Evolutionary conservation across 495 filamentous ascomycete genomes (phyloP).

Genomic region (Podospora didyma): DNA sequence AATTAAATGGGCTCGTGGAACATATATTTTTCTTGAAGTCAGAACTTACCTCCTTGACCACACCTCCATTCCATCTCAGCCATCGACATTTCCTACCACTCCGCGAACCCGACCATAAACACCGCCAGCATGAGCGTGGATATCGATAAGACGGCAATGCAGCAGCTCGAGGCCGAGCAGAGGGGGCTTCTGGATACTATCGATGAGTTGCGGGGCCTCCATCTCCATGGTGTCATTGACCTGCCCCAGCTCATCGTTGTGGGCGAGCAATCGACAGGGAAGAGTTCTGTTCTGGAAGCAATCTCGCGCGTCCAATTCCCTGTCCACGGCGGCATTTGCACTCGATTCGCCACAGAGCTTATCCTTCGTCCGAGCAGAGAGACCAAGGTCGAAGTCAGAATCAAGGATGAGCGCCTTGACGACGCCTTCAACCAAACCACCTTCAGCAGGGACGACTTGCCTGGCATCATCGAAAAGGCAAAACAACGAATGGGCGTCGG

Average conservation of each 20-base stretch:
- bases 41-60: too few species aligned
- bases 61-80: too few species aligned
- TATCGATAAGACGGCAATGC: conserved; percentile 15
- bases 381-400: conserved; percentile 21
- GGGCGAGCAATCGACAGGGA: conserved; percentile 56
- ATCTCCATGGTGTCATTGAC: conserved; percentile 48
- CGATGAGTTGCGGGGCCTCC: conserved; percentile 44
- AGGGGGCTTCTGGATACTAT: conserved; percentile 48
- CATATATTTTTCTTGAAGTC: too few species aligned
- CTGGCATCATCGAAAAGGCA: conserved; percentile 45
- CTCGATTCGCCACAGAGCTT: conserved; percentile 53
- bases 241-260: conserved; percentile 59
- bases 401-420: conserved; percentile 21
- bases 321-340: conserved; percentile 44
- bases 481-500: conserved; percentile 45
- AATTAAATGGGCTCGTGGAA: too few species aligned
- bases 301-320: conserved; percentile 58
- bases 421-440: conserved; percentile 26
- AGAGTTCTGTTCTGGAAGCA: conserved; percentile 61
- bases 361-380: conserved; percentile 39
- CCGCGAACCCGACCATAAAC: too few species aligned
- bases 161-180: conserved; percentile 21
- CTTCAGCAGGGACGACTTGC: conserved; percentile 30
- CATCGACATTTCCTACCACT: too few species aligned
- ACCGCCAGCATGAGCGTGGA: neutral